Evolutionary conservation across 2,329 filamentous ascomycete species (phyloP), one percentile per base, ranked within the genome.

Genomic region (Cladosporium sp.): DNA sequence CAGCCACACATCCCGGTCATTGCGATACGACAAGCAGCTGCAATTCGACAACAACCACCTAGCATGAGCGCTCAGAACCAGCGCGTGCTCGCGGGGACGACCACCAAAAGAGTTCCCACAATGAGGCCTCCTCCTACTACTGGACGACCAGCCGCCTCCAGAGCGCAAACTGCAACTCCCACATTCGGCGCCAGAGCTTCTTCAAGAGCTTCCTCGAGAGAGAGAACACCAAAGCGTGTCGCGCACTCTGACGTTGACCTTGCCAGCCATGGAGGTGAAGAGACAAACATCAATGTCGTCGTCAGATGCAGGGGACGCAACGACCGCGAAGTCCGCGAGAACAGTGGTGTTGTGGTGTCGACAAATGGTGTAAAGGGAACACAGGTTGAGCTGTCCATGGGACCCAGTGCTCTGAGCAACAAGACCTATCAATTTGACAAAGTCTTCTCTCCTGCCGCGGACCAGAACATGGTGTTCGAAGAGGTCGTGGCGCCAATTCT

Each of bases 221-320:
- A 84, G 35, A 86, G 88, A 28, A 84, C 83, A 53, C 69, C 71
- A 14, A 97, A 97, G 82, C 89, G 93, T 74, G 97, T 97, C 78
- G 91, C 95, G 72, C 87, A 91, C 74, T 91, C 96, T 44, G 72
- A 72, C 10, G 94, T 89, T 74, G 93, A 94, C 53, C 78, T 85
- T 6, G 88, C 91, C 65, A 73, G 64, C 7, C 88, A 91, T 65
- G 73, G 64, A 11, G 85, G 86, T 61, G 89, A 93, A 72, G 93
- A 96, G 78, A 98, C 94, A 8, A 99, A 97, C 77, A 99, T 99
- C 79, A 95, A 96, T 76, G 95, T 99, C 56, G 93, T 98, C 37
- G 96, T 99, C 66, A 87, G 95, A 69, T 99, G 94, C 80, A 87
- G 95, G 71, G 95, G 94, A 5, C 90, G 95, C 69, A 98, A 91